These are phyloP conservation scores for Cucurbita ficifolia DNA, from an alignment of 306 rosid species.

Conservation along the genomic window DNA sequence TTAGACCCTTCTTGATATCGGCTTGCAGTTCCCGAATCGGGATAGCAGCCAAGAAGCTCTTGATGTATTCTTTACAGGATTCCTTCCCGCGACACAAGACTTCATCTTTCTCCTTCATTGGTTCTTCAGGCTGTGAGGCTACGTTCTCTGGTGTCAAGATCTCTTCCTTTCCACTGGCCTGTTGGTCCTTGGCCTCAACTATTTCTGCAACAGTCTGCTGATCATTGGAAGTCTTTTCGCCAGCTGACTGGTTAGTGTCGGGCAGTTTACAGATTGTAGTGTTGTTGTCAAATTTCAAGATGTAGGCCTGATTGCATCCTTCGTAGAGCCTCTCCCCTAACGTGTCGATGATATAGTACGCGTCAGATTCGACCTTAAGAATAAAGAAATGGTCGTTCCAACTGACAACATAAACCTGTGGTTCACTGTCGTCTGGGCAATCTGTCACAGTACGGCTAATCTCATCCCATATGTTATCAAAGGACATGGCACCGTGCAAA, in stretches of 20 bases:
- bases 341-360: constrained; percentile 82
- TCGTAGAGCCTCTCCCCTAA: constrained; percentile 95
- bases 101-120: constrained; percentile 34
- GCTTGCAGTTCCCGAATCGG: constrained; percentile 91
- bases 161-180: constrained; percentile 24
- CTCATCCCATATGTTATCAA: constrained; percentile 98
- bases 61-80: constrained; percentile 90
- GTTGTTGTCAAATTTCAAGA: constrained; percentile 66
- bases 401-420: constrained; percentile 70
- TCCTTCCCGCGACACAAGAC: constrained; percentile 71
- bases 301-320: constrained; percentile 86
- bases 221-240: constrained; percentile 34
- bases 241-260: constrained; percentile 27
- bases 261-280: constrained; percentile 45
- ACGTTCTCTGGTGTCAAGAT: constrained; percentile 17
- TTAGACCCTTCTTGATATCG: constrained; percentile 83
- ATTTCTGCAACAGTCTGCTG: constrained; percentile 27
- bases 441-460: constrained; percentile 46
- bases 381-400: constrained; percentile 99
- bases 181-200: constrained; percentile 33
- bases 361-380: constrained; percentile 81
- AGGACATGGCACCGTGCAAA: constrained; percentile 88
- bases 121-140: constrained; percentile 27
- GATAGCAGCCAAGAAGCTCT: constrained; percentile 94
- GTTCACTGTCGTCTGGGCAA: constrained; percentile 31